Percentiles rank a stretch among this genome's conserved stretches.
phyloP scores from a whole-genome alignment of 176 grass and related monocot genomes.

The Bromus sterilis region DNA sequence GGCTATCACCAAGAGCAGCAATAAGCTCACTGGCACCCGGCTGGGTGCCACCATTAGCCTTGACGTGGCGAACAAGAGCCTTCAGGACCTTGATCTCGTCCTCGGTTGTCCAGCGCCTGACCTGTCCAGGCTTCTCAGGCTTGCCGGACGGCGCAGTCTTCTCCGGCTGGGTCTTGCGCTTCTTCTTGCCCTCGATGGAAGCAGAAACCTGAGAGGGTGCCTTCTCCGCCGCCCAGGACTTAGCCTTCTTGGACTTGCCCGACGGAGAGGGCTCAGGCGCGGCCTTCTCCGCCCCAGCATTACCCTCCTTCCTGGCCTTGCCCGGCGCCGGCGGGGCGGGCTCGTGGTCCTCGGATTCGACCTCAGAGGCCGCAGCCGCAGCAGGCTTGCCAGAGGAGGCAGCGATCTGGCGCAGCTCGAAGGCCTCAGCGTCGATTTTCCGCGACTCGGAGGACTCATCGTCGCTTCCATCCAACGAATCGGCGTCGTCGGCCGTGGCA shows the following conservation, averaged over 20 bases:
- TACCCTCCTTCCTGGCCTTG: too few relatives aligned
- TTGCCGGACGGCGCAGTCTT: background rate
- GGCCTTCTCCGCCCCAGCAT: too few relatives aligned
- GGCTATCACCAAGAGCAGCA: background rate
- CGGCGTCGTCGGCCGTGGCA: background rate
- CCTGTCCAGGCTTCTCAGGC: background rate
- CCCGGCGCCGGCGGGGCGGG: too few relatives aligned
- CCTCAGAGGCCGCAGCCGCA: too few relatives aligned
- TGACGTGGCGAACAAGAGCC: background rate
- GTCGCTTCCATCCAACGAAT: background rate
- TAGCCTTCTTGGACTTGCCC: constrained; percentile 3
- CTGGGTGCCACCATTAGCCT: background rate
- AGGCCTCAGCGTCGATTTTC: too few relatives aligned
- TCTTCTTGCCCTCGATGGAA: background rate
- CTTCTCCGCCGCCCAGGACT: background rate
- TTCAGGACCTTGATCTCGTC: constrained; percentile 30
- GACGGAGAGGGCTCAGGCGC: background rate
- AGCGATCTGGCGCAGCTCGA: too few relatives aligned
- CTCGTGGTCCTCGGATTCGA: too few relatives aligned
- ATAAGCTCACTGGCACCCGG: background rate
- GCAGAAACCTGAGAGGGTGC: background rate
- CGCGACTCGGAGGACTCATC: constrained; percentile 25
- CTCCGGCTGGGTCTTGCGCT: background rate
- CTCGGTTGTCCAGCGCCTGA: background rate
- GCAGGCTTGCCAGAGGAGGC: too few relatives aligned